Conservation (phyloP, 2,329 filamentous ascomycete genomes). For the Colletotrichum orbiculare region DNA sequence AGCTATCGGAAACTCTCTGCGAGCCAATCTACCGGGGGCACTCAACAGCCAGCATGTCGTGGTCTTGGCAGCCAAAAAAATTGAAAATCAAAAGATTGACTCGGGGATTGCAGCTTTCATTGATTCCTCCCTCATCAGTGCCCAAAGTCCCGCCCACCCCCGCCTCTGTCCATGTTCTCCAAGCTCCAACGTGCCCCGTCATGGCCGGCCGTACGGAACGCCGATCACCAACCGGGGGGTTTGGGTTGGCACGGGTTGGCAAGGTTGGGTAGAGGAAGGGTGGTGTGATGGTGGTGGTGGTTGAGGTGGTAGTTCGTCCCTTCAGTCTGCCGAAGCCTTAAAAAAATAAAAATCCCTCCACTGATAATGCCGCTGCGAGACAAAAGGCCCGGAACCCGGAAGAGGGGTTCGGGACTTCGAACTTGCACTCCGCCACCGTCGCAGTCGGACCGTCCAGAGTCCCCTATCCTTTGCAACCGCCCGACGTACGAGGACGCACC, state of each 20-base stretch:
- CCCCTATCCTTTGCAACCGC: not conserved
- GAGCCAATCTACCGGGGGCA: no score
- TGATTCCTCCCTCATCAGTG: constrained; percentile 19
- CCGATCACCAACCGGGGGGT: constrained; percentile 25
- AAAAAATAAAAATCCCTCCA: constrained; percentile 17
- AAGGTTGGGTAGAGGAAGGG: no score
- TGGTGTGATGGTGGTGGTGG: no score
- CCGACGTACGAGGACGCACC: not conserved
- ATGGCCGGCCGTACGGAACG: constrained; percentile 31
- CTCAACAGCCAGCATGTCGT: no score
- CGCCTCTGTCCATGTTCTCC: not conserved
- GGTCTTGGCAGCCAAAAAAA: no score
- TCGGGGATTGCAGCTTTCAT: not conserved
- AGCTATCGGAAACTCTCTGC: no score
- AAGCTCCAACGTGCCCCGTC: constrained; percentile 8
- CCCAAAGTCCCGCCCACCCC: not conserved
- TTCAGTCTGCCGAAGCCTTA: not conserved
- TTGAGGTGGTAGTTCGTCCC: constrained; percentile 3
- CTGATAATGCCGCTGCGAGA: constrained; percentile 8
- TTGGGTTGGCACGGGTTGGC: no score
- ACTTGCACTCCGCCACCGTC: constrained; percentile 1
- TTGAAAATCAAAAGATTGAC: no score
- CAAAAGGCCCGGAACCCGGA: constrained; percentile 18
- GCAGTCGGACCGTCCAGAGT: constrained; percentile 10
- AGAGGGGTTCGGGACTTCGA: not conserved